Percentiles rank a stretch among this genome's conserved stretches.
Conservation (phyloP, 208 protist species). For the Leishmania turanica region DNA sequence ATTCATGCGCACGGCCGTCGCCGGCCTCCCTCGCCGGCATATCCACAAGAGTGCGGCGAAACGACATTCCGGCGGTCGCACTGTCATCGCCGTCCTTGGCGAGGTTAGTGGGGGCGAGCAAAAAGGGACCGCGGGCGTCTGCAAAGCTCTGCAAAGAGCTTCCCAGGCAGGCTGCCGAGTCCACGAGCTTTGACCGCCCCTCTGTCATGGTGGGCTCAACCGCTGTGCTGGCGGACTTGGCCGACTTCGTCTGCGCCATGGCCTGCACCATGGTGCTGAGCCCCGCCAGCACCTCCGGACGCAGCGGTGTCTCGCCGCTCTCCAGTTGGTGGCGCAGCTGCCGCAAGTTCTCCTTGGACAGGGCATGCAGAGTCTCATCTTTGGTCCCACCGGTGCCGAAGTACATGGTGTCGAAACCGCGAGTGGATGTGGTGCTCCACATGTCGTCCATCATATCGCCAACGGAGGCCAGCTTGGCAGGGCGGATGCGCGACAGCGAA, state of each 20-base stretch:
- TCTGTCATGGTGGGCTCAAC: conserved; percentile 45
- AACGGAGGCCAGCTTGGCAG: conserved; percentile 17
- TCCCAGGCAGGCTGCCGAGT: neutral
- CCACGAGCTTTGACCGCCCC: conserved; percentile 17
- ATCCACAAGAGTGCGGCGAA: conserved; percentile 23
- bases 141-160: conserved; percentile 21
- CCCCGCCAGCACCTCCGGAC: conserved; percentile 53
- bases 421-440: conserved; percentile 59
- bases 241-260: conserved; percentile 36
- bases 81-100: conserved; percentile 12
- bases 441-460: conserved; percentile 47
- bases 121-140: neutral
- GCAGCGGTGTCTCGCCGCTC: conserved; percentile 54
- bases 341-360: conserved; percentile 55
- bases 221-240: conserved; percentile 35
- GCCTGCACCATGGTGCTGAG: conserved; percentile 40
- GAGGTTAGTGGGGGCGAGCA: neutral
- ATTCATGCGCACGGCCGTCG: neutral
- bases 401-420: conserved; percentile 23
- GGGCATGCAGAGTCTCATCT: conserved; percentile 28
- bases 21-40: conserved; percentile 15
- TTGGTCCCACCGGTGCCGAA: neutral
- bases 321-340: conserved; percentile 65
- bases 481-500: conserved; percentile 12
- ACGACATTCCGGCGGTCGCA: conserved; percentile 15